Evolutionary conservation across 2,329 filamentous ascomycete species (phyloP).

Genomic region (Cladophialophora psammophila): DNA sequence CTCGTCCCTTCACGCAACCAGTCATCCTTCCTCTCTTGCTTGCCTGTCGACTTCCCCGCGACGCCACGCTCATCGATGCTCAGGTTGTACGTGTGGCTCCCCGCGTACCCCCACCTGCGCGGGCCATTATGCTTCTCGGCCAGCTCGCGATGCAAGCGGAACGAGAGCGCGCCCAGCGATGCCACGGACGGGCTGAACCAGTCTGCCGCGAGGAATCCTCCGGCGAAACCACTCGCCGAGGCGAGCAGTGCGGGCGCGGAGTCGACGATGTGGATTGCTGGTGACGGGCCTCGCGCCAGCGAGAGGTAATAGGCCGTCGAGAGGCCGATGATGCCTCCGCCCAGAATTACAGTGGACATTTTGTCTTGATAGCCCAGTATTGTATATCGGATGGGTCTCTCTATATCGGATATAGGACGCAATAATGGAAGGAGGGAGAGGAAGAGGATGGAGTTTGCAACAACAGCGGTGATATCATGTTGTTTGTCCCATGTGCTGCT

Average conservation of each 20-base stretch:
- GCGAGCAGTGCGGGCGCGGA: slow-evolving; percentile 68
- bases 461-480: no score
- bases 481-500: no score
- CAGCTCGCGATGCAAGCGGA: slow-evolving; percentile 70
- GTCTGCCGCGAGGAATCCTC: slow-evolving; percentile 75
- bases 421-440: not conserved
- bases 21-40: slow-evolving; percentile 62
- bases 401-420: not conserved
- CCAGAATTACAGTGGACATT: slow-evolving; percentile 69
- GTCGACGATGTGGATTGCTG: slow-evolving; percentile 65
- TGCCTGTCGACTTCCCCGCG: slow-evolving; percentile 46
- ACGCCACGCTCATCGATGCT: slow-evolving; percentile 47
- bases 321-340: slow-evolving; percentile 73
- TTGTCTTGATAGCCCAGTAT: not conserved
- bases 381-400: not conserved
- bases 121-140: slow-evolving; percentile 66
- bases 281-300: slow-evolving; percentile 47
- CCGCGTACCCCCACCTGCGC: slow-evolving; percentile 65
- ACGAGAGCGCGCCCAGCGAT: slow-evolving; percentile 71
- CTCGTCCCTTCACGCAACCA: slow-evolving; percentile 73
- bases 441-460: no score
- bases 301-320: slow-evolving; percentile 77
- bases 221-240: slow-evolving; percentile 76
- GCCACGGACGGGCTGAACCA: slow-evolving; percentile 70
- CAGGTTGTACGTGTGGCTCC: slow-evolving; percentile 67